Evolutionary conservation across 2,329 filamentous ascomycete genomes (phyloP).

Genomic region (Mycosphaerella arachidis): DNA sequence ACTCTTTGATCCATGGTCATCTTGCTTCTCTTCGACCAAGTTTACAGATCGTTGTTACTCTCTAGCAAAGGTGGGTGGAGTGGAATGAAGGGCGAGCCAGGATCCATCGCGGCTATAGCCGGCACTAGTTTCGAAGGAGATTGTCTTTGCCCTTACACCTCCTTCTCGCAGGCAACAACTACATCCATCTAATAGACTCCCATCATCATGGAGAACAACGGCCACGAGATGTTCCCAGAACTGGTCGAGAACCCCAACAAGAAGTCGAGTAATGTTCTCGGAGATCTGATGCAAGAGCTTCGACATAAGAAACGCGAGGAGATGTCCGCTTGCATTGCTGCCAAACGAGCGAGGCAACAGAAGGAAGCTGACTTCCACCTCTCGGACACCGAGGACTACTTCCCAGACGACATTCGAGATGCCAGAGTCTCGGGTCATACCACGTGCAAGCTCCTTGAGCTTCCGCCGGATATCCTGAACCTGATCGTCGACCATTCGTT

Average conservation of each 20-base stretch:
- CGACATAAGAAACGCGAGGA: neutral
- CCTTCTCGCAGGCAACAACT: no score
- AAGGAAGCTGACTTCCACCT: slow-evolving; percentile 1
- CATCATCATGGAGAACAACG: neutral
- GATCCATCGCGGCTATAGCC: no score
- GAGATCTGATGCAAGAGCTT: neutral
- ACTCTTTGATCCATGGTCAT: no score
- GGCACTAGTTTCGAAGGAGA: no score
- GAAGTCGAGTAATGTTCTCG: neutral
- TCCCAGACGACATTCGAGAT: neutral
- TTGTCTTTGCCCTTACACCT: no score
- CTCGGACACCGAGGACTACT: neutral
- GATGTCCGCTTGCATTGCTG: neutral
- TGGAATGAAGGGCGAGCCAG: no score
- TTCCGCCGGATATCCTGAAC: neutral
- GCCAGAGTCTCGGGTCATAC: neutral
- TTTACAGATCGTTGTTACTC: no score
- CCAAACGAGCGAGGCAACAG: neutral
- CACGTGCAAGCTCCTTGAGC: neutral
- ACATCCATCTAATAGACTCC: neutral
- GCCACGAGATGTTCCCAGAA: neutral
- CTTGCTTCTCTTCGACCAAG: no score
- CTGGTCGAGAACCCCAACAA: neutral
- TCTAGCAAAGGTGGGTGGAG: no score
- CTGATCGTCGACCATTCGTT: neutral